A percentile compares a stretch with the other conserved stretches of the same genome.
phyloP scores from a whole-genome alignment of 768 basidiomycete genomes.

The Phlegmacium glaucopus region DNA sequence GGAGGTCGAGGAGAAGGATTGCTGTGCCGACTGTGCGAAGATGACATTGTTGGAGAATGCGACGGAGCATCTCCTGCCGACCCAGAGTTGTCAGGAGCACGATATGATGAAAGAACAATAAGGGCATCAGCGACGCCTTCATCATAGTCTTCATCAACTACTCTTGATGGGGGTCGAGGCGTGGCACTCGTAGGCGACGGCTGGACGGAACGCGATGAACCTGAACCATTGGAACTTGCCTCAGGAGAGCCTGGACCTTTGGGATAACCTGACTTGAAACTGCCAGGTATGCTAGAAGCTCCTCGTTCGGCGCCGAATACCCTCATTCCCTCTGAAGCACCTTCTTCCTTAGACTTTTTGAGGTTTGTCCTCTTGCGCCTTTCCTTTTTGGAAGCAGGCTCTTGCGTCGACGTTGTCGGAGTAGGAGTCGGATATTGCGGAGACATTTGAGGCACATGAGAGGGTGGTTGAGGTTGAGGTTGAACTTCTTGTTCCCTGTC shows the following conservation, averaged over 20 bases:
- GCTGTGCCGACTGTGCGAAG: constrained; percentile 52
- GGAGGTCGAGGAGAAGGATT: constrained; percentile 45
- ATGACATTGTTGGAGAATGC: constrained; percentile 54
- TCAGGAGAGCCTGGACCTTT: constrained; percentile 55
- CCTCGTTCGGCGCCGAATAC: constrained; percentile 7
- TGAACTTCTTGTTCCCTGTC: constrained; percentile 42
- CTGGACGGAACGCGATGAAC: constrained; percentile 63
- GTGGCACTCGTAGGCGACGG: constrained; percentile 67
- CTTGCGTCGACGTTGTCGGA: constrained; percentile 26
- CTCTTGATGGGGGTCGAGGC: constrained; percentile 58
- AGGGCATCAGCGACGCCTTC: constrained; percentile 82
- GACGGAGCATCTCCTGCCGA: constrained; percentile 32
- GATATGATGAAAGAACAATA: constrained; percentile 50
- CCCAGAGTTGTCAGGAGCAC: constrained; percentile 21
- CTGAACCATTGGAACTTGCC: constrained; percentile 62
- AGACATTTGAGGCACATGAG: constrained; percentile 22
- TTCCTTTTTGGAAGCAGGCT: constrained; percentile 53
- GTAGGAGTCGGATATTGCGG: constrained; percentile 20
- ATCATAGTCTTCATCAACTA: constrained; percentile 92
- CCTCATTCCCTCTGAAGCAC: constrained; percentile 11
- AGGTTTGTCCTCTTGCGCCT: constrained; percentile 44
- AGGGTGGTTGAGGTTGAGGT: constrained; percentile 9
- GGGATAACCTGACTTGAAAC: constrained; percentile 25
- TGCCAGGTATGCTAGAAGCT: constrained; percentile 12
- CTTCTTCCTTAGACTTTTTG: constrained; percentile 21